phyloP scores from a whole-genome alignment of 306 rosid genomes.

The Quercus suber region DNA sequence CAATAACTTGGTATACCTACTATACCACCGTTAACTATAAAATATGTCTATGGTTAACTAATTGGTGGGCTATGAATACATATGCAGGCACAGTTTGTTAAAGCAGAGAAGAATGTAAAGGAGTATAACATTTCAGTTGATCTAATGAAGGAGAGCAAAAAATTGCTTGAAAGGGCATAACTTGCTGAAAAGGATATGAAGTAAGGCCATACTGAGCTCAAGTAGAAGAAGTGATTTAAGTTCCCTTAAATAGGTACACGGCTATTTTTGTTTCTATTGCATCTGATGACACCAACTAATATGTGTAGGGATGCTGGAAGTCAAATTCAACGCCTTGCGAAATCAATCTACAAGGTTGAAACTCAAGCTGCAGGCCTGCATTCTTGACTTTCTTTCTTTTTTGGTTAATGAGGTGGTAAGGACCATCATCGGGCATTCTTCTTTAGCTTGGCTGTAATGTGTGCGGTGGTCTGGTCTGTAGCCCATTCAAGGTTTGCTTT shows the following conservation, averaged over 20 bases:
- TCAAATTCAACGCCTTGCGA: slow-evolving; percentile 59
- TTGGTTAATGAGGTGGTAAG: not conserved
- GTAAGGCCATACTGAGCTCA: slow-evolving; percentile 63
- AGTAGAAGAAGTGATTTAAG: slow-evolving; percentile 46
- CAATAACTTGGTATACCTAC: no score
- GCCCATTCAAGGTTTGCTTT: not conserved
- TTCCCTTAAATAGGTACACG: not conserved
- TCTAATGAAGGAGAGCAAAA: slow-evolving; percentile 72
- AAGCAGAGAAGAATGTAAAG: slow-evolving; percentile 71
- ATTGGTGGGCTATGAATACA: slow-evolving; percentile 1
- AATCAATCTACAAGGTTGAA: slow-evolving; percentile 65
- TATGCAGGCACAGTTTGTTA: slow-evolving; percentile 69
- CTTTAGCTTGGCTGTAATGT: not conserved
- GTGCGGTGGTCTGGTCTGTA: not conserved
- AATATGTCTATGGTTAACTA: no score
- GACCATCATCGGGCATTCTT: not conserved
- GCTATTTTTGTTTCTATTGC: not conserved
- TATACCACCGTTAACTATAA: no score
- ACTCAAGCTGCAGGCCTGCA: slow-evolving; percentile 62
- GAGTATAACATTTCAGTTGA: slow-evolving; percentile 69
- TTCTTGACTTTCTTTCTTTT: not conserved
- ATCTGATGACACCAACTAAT: slow-evolving; percentile 15
- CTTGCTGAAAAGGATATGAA: slow-evolving; percentile 87
- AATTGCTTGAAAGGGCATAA: slow-evolving; percentile 75
- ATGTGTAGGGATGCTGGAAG: slow-evolving; percentile 63